A percentile compares a stretch with the other conserved stretches of the same genome.
phyloP scores from a whole-genome alignment of 495 filamentous ascomycete genomes.

The Penicillium odoratum region DNA sequence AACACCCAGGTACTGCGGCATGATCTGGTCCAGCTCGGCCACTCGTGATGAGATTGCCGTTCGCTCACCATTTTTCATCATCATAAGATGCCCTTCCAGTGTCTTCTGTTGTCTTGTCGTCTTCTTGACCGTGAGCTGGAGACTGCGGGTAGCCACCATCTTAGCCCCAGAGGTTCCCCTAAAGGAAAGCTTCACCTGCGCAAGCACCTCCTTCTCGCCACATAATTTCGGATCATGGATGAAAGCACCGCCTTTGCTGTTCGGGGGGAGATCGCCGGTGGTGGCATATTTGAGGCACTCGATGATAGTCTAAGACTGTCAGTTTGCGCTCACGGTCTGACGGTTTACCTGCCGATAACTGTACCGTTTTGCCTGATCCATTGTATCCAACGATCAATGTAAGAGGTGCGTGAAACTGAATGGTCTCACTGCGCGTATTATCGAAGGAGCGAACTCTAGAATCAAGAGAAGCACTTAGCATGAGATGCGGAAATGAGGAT shows the following conservation, averaged over 20 bases:
- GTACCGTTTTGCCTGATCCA: conserved; percentile 90
- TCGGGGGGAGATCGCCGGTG: conserved; percentile 89
- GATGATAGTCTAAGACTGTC: conserved; percentile 74
- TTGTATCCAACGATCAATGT: conserved; percentile 97
- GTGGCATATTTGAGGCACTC: conserved; percentile 99
- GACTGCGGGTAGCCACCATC: conserved; percentile 76
- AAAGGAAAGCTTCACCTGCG: conserved; percentile 89
- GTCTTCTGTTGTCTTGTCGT: conserved; percentile 69
- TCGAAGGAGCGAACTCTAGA: conserved; percentile 87
- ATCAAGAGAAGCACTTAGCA: neutral
- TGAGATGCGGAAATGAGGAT: neutral
- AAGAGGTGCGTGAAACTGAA: conserved; percentile 84
- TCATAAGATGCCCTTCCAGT: conserved; percentile 73
- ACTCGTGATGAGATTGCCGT: conserved; percentile 73
- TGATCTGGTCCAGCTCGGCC: conserved; percentile 74
- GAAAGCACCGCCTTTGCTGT: conserved; percentile 92
- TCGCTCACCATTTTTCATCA: conserved; percentile 78
- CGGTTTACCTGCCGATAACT: conserved; percentile 11
- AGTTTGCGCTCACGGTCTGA: conserved; percentile 5
- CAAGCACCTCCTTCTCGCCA: conserved; percentile 86
- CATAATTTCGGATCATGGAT: conserved; percentile 94
- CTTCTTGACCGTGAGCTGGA: conserved; percentile 87
- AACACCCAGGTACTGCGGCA: conserved; percentile 87
- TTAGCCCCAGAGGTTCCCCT: conserved; percentile 69
- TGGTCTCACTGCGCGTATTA: conserved; percentile 71